A percentile compares a stretch with the other conserved stretches of the same genome.
phyloP scores from a whole-genome alignment of 1,139 yeast genomes.

The Chernovozyma sophiae-reginae region DNA sequence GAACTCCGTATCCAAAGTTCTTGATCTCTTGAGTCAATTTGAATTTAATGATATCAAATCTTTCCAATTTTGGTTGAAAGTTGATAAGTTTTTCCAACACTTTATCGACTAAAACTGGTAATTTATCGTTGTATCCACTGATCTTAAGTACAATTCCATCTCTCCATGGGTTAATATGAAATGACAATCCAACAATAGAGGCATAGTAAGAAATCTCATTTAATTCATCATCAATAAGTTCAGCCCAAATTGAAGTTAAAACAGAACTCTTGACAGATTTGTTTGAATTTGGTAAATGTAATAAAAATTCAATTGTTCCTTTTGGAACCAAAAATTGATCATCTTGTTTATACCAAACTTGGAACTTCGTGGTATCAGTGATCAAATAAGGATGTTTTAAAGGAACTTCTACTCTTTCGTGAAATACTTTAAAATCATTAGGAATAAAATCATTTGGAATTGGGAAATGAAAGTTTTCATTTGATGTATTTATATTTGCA shows the following conservation, averaged over 20 bases:
- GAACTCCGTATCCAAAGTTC: conserved; percentile 71
- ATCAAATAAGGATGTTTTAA: conserved; percentile 36
- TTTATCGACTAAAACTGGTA: conserved; percentile 56
- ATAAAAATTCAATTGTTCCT: conserved; percentile 60
- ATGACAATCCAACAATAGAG: conserved; percentile 69
- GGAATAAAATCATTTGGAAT: conserved; percentile 76
- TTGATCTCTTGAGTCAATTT: conserved; percentile 57
- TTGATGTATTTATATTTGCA: conserved; percentile 21
- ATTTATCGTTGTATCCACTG: conserved; percentile 81
- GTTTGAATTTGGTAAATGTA: conserved; percentile 64
- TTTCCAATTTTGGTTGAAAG: conserved; percentile 50
- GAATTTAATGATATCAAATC: conserved; percentile 67
- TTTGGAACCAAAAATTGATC: conserved; percentile 89
- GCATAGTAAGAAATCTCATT: conserved; percentile 83
- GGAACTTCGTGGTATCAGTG: conserved; percentile 28
- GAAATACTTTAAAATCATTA: conserved; percentile 57
- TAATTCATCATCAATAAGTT: conserved; percentile 69
- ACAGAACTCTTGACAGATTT: conserved; percentile 55
- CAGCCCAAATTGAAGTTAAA: conserved; percentile 58
- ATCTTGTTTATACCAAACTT: conserved; percentile 87
- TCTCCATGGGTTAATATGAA: conserved; percentile 54
- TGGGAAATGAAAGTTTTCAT: conserved; percentile 57
- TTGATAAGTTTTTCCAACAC: conserved; percentile 50
- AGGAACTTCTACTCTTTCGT: conserved; percentile 26
- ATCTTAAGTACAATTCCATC: conserved; percentile 70